Conservation (phyloP, 169 alveolate species). For the Plasmodium malariae region DNA sequence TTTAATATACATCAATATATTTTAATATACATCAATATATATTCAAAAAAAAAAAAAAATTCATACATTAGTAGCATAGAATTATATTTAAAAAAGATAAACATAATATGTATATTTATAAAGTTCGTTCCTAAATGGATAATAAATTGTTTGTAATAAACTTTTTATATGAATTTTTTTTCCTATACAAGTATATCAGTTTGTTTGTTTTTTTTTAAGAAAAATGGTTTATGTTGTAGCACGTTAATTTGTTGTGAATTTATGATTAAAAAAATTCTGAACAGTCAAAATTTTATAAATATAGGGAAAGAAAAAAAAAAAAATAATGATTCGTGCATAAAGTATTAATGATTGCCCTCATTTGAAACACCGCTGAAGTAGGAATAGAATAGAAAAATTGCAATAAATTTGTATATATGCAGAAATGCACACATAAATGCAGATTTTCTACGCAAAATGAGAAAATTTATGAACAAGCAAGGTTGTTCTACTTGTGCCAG, state of each 20-base stretch:
- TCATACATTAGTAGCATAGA: too few relatives aligned
- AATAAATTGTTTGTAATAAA: background rate
- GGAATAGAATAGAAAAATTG: too few relatives aligned
- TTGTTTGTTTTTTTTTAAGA: background rate
- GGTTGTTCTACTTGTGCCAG: slow-evolving; percentile 11
- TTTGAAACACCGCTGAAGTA: too few relatives aligned
- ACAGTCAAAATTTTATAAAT: background rate
- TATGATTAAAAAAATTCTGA: background rate
- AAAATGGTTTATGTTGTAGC: background rate
- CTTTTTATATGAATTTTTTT: background rate
- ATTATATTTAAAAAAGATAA: too few relatives aligned
- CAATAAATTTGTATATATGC: too few relatives aligned
- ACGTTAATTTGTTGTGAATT: background rate
- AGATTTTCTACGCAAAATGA: background rate
- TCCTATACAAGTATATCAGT: background rate
- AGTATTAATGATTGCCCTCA: too few relatives aligned
- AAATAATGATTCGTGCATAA: background rate
- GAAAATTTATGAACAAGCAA: slow-evolving; percentile 53
- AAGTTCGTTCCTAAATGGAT: background rate
- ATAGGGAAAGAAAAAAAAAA: background rate
- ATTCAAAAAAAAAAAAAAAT: slow-evolving; percentile 15
- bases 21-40: too few relatives aligned
- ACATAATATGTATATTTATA: too few relatives aligned
- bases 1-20: too few relatives aligned
- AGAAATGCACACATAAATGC: slow-evolving; percentile 3